Evolutionary conservation across 2,329 filamentous ascomycete genomes (phyloP).

Genomic region (Meredithiella fracta): DNA sequence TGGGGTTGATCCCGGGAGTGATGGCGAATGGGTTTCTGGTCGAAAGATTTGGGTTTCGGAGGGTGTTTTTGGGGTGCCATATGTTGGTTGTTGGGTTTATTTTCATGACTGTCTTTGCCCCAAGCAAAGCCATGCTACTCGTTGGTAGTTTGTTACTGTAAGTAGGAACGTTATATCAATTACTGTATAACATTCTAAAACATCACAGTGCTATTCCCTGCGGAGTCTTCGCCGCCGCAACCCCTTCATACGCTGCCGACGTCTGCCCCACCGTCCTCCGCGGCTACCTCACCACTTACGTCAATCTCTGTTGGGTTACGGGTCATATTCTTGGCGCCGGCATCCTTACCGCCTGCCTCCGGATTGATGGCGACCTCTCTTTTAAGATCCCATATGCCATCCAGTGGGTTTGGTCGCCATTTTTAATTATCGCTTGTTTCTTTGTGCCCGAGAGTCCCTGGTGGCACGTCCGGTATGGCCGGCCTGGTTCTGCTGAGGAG

Average conservation of each 20-base stretch:
- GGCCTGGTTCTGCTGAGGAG: conserved; percentile 17
- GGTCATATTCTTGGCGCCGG: conserved; percentile 28
- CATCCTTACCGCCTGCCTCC: conserved; percentile 24
- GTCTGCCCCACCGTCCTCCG: conserved; percentile 46
- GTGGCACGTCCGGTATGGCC: conserved; percentile 18
- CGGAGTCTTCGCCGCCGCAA: conserved; percentile 30
- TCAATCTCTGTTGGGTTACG: conserved; percentile 33
- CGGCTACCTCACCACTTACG: conserved; percentile 56
- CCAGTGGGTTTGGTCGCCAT: conserved; percentile 26
- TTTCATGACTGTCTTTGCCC: conserved; percentile 21
- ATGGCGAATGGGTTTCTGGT: conserved; percentile 17
- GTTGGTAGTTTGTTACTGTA: conserved; percentile 27
- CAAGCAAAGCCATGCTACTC: conserved; percentile 24
- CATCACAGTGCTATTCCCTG: conserved; percentile 26
- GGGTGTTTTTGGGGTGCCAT: conserved; percentile 33
- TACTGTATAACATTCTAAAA: background rate
- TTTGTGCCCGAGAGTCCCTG: conserved; percentile 25
- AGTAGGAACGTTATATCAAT: background rate
- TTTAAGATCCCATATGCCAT: conserved; percentile 24
- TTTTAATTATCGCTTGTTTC: conserved; percentile 20
- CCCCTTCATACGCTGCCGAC: conserved; percentile 29
- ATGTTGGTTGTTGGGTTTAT: conserved; percentile 17
- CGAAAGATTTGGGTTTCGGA: conserved; percentile 20
- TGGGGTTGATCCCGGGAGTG: conserved; percentile 16
- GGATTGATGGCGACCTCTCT: background rate